Percentiles rank a stretch among this genome's conserved stretches.
These are phyloP conservation scores for Diaporthe sp. DNA, from an alignment of 2,329 filamentous ascomycete genomes.

Conservation along the genomic window DNA sequence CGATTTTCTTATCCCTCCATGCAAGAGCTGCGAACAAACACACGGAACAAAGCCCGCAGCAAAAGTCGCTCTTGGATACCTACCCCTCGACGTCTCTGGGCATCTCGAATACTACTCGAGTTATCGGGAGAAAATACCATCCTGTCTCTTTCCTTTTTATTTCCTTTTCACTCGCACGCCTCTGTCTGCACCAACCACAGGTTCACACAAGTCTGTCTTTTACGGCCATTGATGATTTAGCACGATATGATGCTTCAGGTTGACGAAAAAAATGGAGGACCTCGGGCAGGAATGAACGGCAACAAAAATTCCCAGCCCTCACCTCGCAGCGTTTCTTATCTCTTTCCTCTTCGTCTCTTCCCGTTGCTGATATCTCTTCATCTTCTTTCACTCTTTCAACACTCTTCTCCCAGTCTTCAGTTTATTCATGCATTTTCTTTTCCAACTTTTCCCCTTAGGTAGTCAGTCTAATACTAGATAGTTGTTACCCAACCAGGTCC, in stretches of 20 bases:
- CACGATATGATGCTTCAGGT: conserved; percentile 36
- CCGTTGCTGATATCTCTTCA: conserved; percentile 32
- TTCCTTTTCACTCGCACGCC: background rate
- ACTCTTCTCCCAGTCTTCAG: conserved; percentile 1
- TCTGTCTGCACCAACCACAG: background rate
- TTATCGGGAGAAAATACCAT: background rate
- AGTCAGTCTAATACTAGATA: conserved; percentile 35
- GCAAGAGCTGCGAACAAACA: conserved; percentile 23
- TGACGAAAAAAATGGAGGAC: conserved; percentile 30
- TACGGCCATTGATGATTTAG: conserved; percentile 35
- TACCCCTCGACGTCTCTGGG: background rate
- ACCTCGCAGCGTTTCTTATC: conserved; percentile 32
- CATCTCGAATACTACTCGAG: background rate
- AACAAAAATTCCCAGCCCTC: background rate
- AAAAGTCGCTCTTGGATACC: background rate
- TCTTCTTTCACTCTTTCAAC: conserved; percentile 33
- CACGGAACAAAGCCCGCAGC: background rate
- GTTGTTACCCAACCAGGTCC: conserved; percentile 8
- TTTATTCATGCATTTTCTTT: conserved; percentile 24
- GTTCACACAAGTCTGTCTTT: conserved; percentile 34
- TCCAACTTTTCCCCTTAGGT: background rate
- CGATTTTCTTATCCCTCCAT: background rate
- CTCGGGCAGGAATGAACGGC: background rate
- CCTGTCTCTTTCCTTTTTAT: background rate
- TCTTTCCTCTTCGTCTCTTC: conserved; percentile 33